Evolutionary conservation across 345 rosid species (phyloP).

Genomic region (Acer negundo): DNA sequence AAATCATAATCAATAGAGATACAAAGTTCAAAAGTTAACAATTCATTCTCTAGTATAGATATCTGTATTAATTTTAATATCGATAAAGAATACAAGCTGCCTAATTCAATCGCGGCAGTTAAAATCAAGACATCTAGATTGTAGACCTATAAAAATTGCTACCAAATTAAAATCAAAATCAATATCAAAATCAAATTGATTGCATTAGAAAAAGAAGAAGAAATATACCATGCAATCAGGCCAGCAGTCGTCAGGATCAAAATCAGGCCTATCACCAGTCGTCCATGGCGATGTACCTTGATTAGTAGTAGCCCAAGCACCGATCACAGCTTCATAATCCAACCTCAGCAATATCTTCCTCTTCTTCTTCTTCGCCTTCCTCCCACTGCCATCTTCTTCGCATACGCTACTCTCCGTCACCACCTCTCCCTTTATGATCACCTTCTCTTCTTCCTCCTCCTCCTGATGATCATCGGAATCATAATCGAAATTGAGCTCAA

Average conservation of each 20-base stretch:
- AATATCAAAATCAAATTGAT: too few species aligned
- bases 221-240: conserved; percentile 54
- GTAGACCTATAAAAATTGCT: too few species aligned
- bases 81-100: too few species aligned
- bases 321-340: conserved; percentile 67
- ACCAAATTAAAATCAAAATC: too few species aligned
- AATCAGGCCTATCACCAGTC: conserved; percentile 59
- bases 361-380: conserved; percentile 34
- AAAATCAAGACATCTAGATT: too few species aligned
- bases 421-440: conserved; percentile 18
- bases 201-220: background rate
- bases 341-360: conserved; percentile 53
- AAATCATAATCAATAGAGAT: too few species aligned
- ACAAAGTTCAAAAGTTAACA: too few species aligned
- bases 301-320: conserved; percentile 56
- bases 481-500: conserved; percentile 71
- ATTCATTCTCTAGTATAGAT: too few species aligned
- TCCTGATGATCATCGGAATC: conserved; percentile 52
- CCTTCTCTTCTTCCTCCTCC: conserved; percentile 55
- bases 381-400: conserved; percentile 22
- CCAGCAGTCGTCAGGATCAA: conserved; percentile 53
- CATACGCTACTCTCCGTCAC: conserved; percentile 2
- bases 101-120: too few species aligned
- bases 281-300: conserved; percentile 74
- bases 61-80: too few species aligned